Base-by-base conservation (phyloP, 2,329 filamentous ascomycete species). In the Mycosphaerella sp. region DNA sequence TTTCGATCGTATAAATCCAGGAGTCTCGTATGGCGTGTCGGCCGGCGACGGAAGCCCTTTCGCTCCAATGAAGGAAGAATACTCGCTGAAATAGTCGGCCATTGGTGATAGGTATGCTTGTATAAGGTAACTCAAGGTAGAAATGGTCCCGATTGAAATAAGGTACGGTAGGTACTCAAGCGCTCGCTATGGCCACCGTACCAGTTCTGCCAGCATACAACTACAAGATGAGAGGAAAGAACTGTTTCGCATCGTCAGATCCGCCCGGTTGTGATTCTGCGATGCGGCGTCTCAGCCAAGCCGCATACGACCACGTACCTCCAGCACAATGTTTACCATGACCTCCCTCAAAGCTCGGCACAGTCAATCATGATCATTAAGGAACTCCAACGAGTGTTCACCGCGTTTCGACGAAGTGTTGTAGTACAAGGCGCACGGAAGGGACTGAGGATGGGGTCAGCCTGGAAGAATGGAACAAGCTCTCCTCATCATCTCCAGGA, bases 11-110 rank as follows among this genome's bases (percentile, higher is more conserved):
- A 57, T 62, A 52, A 56, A 66, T 49, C 40, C 56, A 16, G 59
- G 81, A 6, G 84, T 85, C 61, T 84, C 78, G 62, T 87, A 87
- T 16, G 85, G 85, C 21, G 85, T 86, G 57, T 85, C 82, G 32
- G 79, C 77, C 9, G 87, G 84, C 32, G 85, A 84, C 27, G 88
- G 85, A 52, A 89, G 73, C 41, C 79, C 74, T 60, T 80, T 75
- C 57, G 75, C 74, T 58, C 78, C 76, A 55, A 63, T 62, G 63
- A 71, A 64, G 58, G 61, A 63, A 54, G 72, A 68, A 48, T 72
- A 70, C 42, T 75, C 72, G 47, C 68, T 71, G 57, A 75, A 76
- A 62, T 75, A 75, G 50, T 75, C 73, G 44, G 59, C 57, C 65
- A 66, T 67, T 14, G 21, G 4, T 34, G 30, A 30, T 16, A 21